phyloP scores from a whole-genome alignment of 2,329 filamentous ascomycete species.

The Alternaria alternata region DNA sequence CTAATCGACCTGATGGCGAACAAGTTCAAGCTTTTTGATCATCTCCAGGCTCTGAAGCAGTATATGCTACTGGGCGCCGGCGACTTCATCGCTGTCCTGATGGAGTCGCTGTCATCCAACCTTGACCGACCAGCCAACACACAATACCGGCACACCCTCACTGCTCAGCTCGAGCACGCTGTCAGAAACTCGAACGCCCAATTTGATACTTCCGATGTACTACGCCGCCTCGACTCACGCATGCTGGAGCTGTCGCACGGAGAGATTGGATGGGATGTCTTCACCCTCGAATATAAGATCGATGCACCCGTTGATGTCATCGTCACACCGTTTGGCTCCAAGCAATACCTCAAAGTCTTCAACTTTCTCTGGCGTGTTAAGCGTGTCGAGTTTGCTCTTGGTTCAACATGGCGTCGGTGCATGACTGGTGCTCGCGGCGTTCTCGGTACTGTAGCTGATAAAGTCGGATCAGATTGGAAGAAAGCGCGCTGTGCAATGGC shows the following conservation, averaged over 20 bases:
- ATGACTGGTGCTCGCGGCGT: conserved; percentile 97
- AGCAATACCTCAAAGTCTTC: conserved; percentile 98
- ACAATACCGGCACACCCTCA: conserved; percentile 95
- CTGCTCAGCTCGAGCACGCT: conserved; percentile 96
- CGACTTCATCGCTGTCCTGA: conserved; percentile 94
- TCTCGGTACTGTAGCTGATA: conserved; percentile 76
- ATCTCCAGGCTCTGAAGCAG: conserved; percentile 89
- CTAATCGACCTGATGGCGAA: conserved; percentile 91
- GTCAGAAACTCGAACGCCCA: conserved; percentile 97
- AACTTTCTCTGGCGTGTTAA: conserved; percentile 99
- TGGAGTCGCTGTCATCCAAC: conserved; percentile 94
- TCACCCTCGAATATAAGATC: conserved; percentile 98
- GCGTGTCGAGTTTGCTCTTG: conserved; percentile 91
- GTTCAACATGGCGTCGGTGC: conserved; percentile 90
- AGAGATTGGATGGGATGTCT: conserved; percentile 98
- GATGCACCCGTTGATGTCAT: conserved; percentile 96
- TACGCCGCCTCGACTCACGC: conserved; percentile 91
- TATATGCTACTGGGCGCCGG: conserved; percentile 95
- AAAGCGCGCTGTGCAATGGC: conserved; percentile 85
- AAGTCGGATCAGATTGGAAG: conserved; percentile 85
- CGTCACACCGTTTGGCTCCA: conserved; percentile 92
- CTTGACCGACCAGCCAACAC: conserved; percentile 95
- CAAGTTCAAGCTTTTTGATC: conserved; percentile 94
- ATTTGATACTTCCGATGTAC: conserved; percentile 89
- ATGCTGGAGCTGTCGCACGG: conserved; percentile 97